Conservation (phyloP, 1,284 basidiomycete genomes). For the Ganoderma boninense region DNA sequence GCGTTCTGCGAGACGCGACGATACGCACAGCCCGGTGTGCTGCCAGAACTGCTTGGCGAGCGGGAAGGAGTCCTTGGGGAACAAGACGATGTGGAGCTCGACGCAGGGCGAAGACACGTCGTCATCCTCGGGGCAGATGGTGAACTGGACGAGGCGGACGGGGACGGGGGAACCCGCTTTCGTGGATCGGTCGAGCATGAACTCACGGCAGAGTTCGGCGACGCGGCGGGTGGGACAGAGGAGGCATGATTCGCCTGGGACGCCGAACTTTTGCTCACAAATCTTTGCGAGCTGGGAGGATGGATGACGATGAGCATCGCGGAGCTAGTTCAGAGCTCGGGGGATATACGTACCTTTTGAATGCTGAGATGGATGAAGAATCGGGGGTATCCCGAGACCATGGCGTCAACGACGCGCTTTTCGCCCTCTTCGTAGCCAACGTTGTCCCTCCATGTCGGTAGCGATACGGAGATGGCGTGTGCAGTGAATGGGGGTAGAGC, state of each 20-base stretch:
- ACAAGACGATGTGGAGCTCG: conserved; percentile 85
- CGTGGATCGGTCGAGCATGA: conserved; percentile 67
- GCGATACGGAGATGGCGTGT: conserved; percentile 97
- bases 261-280: conserved; percentile 82
- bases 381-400: conserved; percentile 96
- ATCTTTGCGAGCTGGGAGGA: conserved; percentile 72
- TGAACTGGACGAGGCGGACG: conserved; percentile 78
- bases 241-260: conserved; percentile 76
- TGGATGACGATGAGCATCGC: background rate
- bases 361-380: conserved; percentile 96
- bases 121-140: conserved; percentile 70
- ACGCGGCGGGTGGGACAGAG: conserved; percentile 79
- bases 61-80: conserved; percentile 70
- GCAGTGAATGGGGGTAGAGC: conserved; percentile 73
- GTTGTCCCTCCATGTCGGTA: conserved; percentile 94
- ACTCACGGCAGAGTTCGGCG: conserved; percentile 80
- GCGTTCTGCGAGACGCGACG: conserved; percentile 86
- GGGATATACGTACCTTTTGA: conserved; percentile 70
- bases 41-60: conserved; percentile 96
- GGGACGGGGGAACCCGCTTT: conserved; percentile 51
- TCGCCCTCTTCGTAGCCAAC: conserved; percentile 95
- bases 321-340: background rate
- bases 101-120: conserved; percentile 44
- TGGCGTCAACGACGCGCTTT: conserved; percentile 81
- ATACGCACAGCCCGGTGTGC: conserved; percentile 91